Percentiles rank a stretch among this genome's conserved stretches.
Conservation (phyloP, 345 rosid species). For the Stellera chamaejasme region DNA sequence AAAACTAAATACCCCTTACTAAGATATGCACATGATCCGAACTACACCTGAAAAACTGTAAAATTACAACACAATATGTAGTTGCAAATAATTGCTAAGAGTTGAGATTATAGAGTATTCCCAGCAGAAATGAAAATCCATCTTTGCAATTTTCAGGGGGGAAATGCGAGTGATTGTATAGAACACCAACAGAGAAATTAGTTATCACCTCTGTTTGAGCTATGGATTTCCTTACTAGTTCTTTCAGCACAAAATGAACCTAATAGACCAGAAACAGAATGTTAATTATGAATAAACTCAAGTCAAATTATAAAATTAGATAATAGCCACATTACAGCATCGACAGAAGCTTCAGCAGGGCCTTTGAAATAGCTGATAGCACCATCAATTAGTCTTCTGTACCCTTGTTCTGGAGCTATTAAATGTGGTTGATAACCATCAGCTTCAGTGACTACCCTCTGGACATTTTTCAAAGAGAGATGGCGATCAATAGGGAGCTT, state of each 20-base stretch:
- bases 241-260: slow-evolving; percentile 96
- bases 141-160: no score
- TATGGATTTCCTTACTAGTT: slow-evolving; percentile 93
- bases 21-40: no score
- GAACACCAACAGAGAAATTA: slow-evolving; percentile 1
- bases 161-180: no score
- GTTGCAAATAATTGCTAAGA: not conserved
- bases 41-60: no score
- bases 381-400: slow-evolving; percentile 97
- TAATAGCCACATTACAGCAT: slow-evolving; percentile 60
- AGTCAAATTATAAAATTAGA: not conserved
- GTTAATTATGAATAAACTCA: not conserved
- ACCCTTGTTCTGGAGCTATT: slow-evolving; percentile 99
- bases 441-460: slow-evolving; percentile 94
- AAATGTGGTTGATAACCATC: slow-evolving; percentile 99
- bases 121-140: no score
- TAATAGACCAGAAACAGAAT: slow-evolving; percentile 14
- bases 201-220: slow-evolving; percentile 76
- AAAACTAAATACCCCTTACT: not conserved
- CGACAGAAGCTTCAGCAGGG: slow-evolving; percentile 98
- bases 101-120: no score
- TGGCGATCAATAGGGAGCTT: slow-evolving; percentile 97
- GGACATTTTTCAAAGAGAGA: slow-evolving; percentile 89
- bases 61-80: not conserved
- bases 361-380: slow-evolving; percentile 94